These are phyloP conservation scores for Spergularia bocconei DNA, from an alignment of 148 eudicot species.

Conservation along the genomic window DNA sequence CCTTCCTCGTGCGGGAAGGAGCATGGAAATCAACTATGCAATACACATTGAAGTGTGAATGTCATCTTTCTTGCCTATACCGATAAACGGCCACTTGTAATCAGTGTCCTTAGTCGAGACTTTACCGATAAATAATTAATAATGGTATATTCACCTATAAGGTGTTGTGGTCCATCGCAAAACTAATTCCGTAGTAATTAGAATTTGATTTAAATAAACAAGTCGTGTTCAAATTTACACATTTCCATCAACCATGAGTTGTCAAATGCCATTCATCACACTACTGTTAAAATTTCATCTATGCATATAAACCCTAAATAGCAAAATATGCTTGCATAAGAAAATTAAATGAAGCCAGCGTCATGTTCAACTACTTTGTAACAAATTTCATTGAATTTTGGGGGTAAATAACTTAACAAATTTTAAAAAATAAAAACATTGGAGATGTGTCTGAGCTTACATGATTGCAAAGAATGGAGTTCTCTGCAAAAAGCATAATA, in stretches of 20 bases:
- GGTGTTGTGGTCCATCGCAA: constrained; percentile 27
- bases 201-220: constrained; percentile 4
- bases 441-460: constrained; percentile 21
- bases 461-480: constrained; percentile 25
- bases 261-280: constrained; percentile 23
- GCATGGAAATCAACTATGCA: too few relatives aligned
- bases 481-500: constrained; percentile 11
- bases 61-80: too few relatives aligned
- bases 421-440: not conserved
- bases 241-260: constrained; percentile 26
- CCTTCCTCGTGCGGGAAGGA: too few relatives aligned
- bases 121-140: not conserved
- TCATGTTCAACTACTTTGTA: constrained; percentile 43
- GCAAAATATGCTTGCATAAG: constrained; percentile 22
- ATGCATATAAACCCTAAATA: constrained; percentile 23
- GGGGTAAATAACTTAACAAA: not conserved
- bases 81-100: too few relatives aligned
- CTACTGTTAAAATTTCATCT: constrained; percentile 3
- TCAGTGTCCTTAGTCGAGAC: not conserved
- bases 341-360: constrained; percentile 35
- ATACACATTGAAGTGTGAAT: too few relatives aligned
- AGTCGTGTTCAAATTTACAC: constrained; percentile 21
- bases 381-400: constrained; percentile 37
- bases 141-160: not conserved
- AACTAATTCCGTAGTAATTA: constrained; percentile 13